Evolutionary conservation across 2,329 filamentous ascomycete species (phyloP), one percentile per base, ranked within the genome.

Genomic region (Shiraia bambusicola): DNA sequence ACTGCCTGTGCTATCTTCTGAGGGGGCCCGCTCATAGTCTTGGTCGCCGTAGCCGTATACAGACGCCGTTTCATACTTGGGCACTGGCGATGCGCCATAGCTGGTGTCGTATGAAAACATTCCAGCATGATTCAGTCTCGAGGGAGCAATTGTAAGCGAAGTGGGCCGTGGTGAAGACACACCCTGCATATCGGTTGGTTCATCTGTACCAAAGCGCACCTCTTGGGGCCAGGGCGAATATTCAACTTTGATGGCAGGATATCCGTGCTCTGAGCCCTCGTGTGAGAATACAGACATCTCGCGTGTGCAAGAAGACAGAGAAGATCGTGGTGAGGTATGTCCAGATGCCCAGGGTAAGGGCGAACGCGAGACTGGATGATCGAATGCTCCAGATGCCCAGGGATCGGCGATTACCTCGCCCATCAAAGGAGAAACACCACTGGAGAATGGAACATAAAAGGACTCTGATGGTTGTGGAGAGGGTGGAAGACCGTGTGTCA

Each of bases 241-340:
- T 32, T 66, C 65, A 6, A 61, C 39, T 41, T 65, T 67, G 34
- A 68, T 47, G 3, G 41, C 42, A 19, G 61, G 45, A 30, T 59
- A 66, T 12, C 43, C 41, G n/a, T 54, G 46, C 13, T 65, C 61
- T 3, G 61, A 58, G 14, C 54, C 57, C 30, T 56, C 54, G 7
- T 60, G 60, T n/a, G 67, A 68, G 40, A 62, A 67, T 9, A 59
- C 50, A 8, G 66, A 66, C 50, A 63, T 59, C 19, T 57, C 62
- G 25, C 63, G 54, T 27, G 54, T 50, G 19, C 45, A 47, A 14
- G 65, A 63, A 12, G 65, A 66, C 4, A 62, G 22, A 2, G 67
- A 67, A 2, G 65, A 67, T 13, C 63, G 59, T 17, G 66, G 63
- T 14, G 66, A 66, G 24, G 52, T 38, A 10, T 64, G 54, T 22